Evolutionary conservation across 495 filamentous ascomycete species (phyloP).

Genomic region (Sporormia fimetaria): DNA sequence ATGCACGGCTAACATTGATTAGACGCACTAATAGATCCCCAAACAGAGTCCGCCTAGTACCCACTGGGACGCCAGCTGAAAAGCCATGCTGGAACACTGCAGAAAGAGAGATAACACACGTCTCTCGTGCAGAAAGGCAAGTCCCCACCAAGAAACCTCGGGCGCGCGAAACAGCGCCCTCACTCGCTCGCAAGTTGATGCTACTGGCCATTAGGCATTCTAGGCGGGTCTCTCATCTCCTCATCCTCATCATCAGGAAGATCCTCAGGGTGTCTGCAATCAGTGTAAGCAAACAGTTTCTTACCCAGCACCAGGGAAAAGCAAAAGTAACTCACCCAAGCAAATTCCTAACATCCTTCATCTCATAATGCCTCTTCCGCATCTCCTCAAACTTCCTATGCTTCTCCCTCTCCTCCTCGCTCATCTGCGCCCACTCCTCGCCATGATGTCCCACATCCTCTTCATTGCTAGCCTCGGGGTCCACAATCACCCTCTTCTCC

Average conservation of each 20-base stretch:
- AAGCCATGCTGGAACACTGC: too few relatives aligned
- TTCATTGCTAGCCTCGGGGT: slow-evolving; percentile 41
- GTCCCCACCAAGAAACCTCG: too few relatives aligned
- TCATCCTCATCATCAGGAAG: slow-evolving; percentile 29
- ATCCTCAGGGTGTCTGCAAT: slow-evolving; percentile 29
- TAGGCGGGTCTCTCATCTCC: slow-evolving; percentile 7
- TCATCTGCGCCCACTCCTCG: slow-evolving; percentile 48
- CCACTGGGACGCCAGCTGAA: too few relatives aligned
- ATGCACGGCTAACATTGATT: too few relatives aligned
- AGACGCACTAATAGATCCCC: too few relatives aligned
- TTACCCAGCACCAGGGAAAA: background rate
- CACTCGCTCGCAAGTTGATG: too few relatives aligned
- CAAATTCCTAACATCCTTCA: slow-evolving; percentile 85
- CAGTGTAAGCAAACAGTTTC: slow-evolving; percentile 3
- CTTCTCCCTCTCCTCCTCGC: slow-evolving; percentile 73
- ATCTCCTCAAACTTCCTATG: slow-evolving; percentile 81
- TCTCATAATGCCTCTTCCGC: slow-evolving; percentile 95
- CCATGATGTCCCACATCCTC: slow-evolving; percentile 44
- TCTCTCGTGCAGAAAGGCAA: too few relatives aligned
- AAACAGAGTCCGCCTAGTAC: too few relatives aligned
- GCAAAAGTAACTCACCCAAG: slow-evolving; percentile 52
- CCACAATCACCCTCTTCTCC: slow-evolving; percentile 69
- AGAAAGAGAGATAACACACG: too few relatives aligned
- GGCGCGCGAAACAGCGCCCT: too few relatives aligned
- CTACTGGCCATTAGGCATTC: slow-evolving; percentile 24